Conservation (phyloP, 768 basidiomycete species). For the Sarcomyxa edulis region DNA sequence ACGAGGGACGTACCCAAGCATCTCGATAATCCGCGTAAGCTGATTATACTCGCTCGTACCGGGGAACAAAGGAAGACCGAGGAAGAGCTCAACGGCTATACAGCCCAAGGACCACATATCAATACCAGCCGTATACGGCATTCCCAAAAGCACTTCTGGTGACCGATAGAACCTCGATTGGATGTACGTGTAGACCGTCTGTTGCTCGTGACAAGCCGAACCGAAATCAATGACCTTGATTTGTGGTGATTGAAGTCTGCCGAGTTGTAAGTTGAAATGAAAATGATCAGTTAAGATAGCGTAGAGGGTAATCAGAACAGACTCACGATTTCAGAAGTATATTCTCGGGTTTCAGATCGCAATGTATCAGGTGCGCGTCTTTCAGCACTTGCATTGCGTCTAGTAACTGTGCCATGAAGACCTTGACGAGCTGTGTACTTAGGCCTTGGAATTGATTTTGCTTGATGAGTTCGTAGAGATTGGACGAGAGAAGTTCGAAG, state of each 20-base stretch:
- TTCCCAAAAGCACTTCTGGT: constrained; percentile 92
- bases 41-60: constrained; percentile 99
- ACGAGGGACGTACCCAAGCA: constrained; percentile 78
- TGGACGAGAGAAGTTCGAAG: constrained; percentile 94
- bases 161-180: constrained; percentile 98
- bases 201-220: constrained; percentile 96
- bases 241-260: constrained; percentile 89
- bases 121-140: constrained; percentile 91
- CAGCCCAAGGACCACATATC: constrained; percentile 99
- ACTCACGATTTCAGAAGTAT: constrained; percentile 91
- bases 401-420: constrained; percentile 93
- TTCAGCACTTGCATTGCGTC: constrained; percentile 92
- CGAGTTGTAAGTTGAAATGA: no score
- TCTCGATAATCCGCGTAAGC: constrained; percentile 92
- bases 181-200: constrained; percentile 99
- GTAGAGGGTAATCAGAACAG: neutral
- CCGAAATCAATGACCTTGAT: constrained; percentile 99
- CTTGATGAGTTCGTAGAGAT: constrained; percentile 99
- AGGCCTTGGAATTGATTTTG: constrained; percentile 99
- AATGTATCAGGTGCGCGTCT: constrained; percentile 94
- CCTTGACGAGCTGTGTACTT: constrained; percentile 95
- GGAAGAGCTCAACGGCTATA: constrained; percentile 96
- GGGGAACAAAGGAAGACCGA: constrained; percentile 94
- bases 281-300: constrained; percentile 2
- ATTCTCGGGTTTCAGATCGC: constrained; percentile 98